Percentiles rank a stretch among this genome's conserved stretches.
Evolutionary conservation across 306 rosid genomes (phyloP).

Genomic region (Acacia acuminata): DNA sequence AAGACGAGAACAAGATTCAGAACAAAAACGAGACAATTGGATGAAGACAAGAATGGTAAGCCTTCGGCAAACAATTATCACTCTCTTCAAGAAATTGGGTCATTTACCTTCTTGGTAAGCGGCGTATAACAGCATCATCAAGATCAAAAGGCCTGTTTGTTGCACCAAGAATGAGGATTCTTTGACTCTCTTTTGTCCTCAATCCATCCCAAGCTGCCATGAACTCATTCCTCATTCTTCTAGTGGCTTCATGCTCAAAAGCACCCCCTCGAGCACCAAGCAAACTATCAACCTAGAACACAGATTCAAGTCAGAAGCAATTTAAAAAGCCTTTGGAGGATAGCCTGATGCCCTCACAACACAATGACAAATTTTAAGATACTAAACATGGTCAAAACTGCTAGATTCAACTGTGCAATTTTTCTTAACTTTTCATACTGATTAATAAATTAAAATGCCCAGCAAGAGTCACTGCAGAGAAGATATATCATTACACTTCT

Average conservation of each 20-base stretch:
- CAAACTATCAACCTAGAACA: slow-evolving; percentile 85
- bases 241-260: slow-evolving; percentile 96
- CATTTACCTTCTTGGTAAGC: slow-evolving; percentile 89
- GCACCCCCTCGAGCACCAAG: slow-evolving; percentile 99
- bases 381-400: neutral
- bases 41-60: neutral
- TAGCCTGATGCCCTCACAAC: slow-evolving; percentile 2
- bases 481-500: neutral
- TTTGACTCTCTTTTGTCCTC: slow-evolving; percentile 90
- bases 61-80: slow-evolving; percentile 21
- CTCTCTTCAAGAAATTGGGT: neutral
- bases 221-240: slow-evolving; percentile 99
- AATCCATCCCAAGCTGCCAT: slow-evolving; percentile 99
- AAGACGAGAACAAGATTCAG: neutral
- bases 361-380: neutral
- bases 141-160: slow-evolving; percentile 98
- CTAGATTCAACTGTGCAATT: neutral
- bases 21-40: neutral
- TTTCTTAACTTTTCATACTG: neutral
- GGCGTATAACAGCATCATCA: slow-evolving; percentile 97
- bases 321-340: neutral
- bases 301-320: slow-evolving; percentile 32
- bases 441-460: slow-evolving; percentile 6
- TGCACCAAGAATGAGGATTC: slow-evolving; percentile 95
- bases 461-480: neutral